phyloP scores from a whole-genome alignment of 352 stramenopile genomes.

The Phytophthora megakarya region DNA sequence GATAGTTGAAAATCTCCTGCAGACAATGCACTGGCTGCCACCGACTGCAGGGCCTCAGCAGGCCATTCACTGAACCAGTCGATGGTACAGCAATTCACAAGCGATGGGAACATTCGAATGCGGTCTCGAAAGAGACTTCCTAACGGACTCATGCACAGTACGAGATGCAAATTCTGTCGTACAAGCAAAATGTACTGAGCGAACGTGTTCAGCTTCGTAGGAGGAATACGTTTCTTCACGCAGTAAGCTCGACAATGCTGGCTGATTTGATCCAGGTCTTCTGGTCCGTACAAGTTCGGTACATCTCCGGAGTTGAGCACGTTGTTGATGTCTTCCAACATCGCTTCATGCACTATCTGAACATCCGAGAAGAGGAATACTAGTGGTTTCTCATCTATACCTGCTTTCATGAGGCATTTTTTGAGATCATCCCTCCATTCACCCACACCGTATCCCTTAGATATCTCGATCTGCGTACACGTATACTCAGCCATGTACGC shows the following conservation, averaged over 20 bases:
- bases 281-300: conserved; percentile 92
- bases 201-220: conserved; percentile 96
- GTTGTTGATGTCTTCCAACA: conserved; percentile 97
- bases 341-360: conserved; percentile 94
- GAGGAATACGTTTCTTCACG: conserved; percentile 87
- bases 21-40: conserved; percentile 51
- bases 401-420: conserved; percentile 91
- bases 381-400: conserved; percentile 92
- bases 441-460: conserved; percentile 92
- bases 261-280: conserved; percentile 94
- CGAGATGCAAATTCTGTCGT: conserved; percentile 91
- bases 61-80: conserved; percentile 92
- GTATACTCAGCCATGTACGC: conserved; percentile 94
- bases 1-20: conserved; percentile 72
- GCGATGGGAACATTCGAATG: conserved; percentile 91
- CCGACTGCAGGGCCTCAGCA: conserved; percentile 78
- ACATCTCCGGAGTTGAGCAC: conserved; percentile 96
- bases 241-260: conserved; percentile 91
- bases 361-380: conserved; percentile 96
- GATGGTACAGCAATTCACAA: conserved; percentile 91
- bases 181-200: conserved; percentile 94
- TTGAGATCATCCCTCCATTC: conserved; percentile 96
- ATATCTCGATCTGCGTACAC: conserved; percentile 94
- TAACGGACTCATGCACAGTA: conserved; percentile 93
- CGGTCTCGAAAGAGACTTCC: conserved; percentile 91